phyloP scores from a whole-genome alignment of 805 yeast genomes.

The Ogataea corticis region DNA sequence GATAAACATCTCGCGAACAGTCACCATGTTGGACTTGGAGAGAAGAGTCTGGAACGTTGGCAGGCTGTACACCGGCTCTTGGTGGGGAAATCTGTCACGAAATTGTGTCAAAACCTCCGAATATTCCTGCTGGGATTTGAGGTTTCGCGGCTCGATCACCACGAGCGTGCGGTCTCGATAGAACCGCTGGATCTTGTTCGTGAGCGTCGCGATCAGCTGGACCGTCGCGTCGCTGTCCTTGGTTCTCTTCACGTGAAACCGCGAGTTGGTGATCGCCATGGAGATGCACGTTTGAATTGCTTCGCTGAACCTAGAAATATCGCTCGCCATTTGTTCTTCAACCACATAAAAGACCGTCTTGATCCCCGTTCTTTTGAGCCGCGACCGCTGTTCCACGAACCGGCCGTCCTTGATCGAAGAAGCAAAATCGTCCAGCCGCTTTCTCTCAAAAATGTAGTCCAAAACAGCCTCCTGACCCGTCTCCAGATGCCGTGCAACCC shows the following conservation, averaged over 20 bases:
- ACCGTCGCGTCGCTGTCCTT: constrained; percentile 74
- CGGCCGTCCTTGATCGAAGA: constrained; percentile 85
- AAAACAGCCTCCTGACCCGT: constrained; percentile 66
- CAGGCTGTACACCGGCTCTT: constrained; percentile 47
- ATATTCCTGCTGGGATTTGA: constrained; percentile 55
- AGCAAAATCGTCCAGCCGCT: constrained; percentile 83
- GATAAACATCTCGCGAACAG: constrained; percentile 74
- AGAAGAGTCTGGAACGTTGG: constrained; percentile 64
- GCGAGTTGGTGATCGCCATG: constrained; percentile 61
- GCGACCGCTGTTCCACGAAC: constrained; percentile 79
- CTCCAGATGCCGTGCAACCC: constrained; percentile 74
- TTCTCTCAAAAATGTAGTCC: constrained; percentile 86
- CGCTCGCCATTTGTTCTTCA: constrained; percentile 66
- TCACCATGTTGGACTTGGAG: constrained; percentile 66
- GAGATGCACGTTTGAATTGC: constrained; percentile 78
- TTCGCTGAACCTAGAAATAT: constrained; percentile 50
- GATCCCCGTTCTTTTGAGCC: constrained; percentile 71
- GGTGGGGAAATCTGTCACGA: constrained; percentile 28
- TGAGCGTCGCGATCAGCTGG: constrained; percentile 51
- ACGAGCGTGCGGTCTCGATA: constrained; percentile 43
- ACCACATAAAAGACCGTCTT: constrained; percentile 70
- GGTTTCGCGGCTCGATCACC: constrained; percentile 52
- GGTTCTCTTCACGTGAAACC: constrained; percentile 69
- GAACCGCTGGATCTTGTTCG: constrained; percentile 41
- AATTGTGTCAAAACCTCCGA: constrained; percentile 41